A percentile compares a stretch with the other conserved stretches of the same genome.
These are phyloP conservation scores for Solanum megistacrolobum DNA, from an alignment of 257 asterid species.

Conservation along the genomic window DNA sequence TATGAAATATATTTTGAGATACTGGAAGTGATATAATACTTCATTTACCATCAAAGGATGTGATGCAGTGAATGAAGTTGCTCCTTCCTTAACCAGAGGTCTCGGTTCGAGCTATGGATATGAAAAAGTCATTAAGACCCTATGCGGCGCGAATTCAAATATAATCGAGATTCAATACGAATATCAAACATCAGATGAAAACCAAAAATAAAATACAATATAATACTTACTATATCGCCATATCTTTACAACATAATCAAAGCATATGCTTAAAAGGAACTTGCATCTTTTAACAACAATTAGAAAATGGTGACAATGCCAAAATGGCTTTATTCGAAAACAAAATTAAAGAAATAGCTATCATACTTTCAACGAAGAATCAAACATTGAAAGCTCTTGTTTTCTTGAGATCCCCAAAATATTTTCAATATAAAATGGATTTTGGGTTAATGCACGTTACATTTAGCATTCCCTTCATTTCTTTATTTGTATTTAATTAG, in stretches of 20 bases:
- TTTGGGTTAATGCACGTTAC: neutral
- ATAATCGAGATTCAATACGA: rapidly evolving
- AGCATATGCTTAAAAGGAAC: neutral
- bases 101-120: rapidly evolving
- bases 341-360: neutral
- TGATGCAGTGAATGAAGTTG: rapidly evolving
- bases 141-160: rapidly evolving
- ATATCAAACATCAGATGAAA: no score
- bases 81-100: rapidly evolving
- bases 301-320: neutral
- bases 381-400: neutral
- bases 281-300: neutral
- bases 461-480: neutral
- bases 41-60: neutral
- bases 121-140: rapidly evolving
- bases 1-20: neutral
- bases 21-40: neutral
- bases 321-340: neutral
- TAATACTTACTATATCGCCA: neutral
- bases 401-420: neutral
- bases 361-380: neutral
- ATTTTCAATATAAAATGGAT: neutral
- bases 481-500: no score
- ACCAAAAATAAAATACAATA: neutral
- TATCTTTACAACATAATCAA: neutral